Percentiles rank a stretch among this genome's conserved stretches.
phyloP scores from a whole-genome alignment of 345 rosid genomes.

The Iberis pinnata region DNA sequence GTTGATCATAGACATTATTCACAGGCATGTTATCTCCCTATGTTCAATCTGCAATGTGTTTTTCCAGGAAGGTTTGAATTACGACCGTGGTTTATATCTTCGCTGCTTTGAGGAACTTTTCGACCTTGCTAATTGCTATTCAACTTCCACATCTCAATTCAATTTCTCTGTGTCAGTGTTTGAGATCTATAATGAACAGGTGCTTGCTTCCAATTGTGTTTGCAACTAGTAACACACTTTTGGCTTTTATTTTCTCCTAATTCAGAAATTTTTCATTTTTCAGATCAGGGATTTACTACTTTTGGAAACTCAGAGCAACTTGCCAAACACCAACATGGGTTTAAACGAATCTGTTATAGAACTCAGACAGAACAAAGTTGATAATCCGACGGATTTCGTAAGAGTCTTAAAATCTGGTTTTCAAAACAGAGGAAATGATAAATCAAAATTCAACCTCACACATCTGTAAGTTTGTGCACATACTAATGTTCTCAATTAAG shows the following conservation, averaged over 20 bases:
- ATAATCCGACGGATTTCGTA: slow-evolving; percentile 73
- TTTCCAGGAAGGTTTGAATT: slow-evolving; percentile 80
- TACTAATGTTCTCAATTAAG: slow-evolving; percentile 19
- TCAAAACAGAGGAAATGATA: slow-evolving; percentile 55
- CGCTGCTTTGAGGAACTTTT: slow-evolving; percentile 95
- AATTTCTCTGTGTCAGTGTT: slow-evolving; percentile 66
- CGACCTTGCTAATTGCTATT: slow-evolving; percentile 81
- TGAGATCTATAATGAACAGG: slow-evolving; percentile 94
- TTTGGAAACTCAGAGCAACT: slow-evolving; percentile 40
- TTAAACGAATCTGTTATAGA: slow-evolving; percentile 47
- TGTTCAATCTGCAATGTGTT: slow-evolving; percentile 18
- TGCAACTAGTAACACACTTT: slow-evolving; percentile 8
- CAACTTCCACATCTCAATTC: slow-evolving; percentile 66
- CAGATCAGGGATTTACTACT: slow-evolving; percentile 78
- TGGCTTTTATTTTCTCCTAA: slow-evolving; percentile 23
- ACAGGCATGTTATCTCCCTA: slow-evolving; percentile 1
- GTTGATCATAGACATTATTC: background rate
- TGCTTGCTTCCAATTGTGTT: slow-evolving; percentile 29
- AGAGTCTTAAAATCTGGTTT: slow-evolving; percentile 61
- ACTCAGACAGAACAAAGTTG: slow-evolving; percentile 60
- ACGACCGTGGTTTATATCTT: slow-evolving; percentile 92
- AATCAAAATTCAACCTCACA: slow-evolving; percentile 58
- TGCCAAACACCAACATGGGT: slow-evolving; percentile 53
- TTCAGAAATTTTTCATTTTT: slow-evolving; percentile 23
- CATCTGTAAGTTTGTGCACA: slow-evolving; percentile 58